Conservation (phyloP, 805 yeast genomes). For the Candida easanensis region DNA sequence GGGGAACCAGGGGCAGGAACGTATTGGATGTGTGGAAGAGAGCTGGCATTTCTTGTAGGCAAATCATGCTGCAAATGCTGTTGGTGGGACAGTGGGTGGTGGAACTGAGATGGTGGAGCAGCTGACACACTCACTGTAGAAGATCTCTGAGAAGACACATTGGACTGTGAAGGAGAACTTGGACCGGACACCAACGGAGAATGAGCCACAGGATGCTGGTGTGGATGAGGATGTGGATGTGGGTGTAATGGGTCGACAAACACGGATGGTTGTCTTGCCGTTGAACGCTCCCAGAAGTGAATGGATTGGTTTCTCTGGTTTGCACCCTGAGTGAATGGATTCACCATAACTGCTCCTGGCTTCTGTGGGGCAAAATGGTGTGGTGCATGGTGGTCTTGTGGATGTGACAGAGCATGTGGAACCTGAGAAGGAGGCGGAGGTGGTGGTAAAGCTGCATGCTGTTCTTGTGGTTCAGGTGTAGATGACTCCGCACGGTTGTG, state of each 20-base stretch:
- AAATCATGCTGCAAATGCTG: constrained; percentile 3
- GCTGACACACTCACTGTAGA: constrained; percentile 10
- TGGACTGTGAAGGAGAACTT: constrained; percentile 9
- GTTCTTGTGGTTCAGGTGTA: constrained; percentile 13
- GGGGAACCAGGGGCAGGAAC: constrained; percentile 8
- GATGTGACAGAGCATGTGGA: too few species aligned
- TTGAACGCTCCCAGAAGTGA: constrained; percentile 26
- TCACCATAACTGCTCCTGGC: constrained; percentile 5
- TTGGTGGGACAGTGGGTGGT: constrained; percentile 9
- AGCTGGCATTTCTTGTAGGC: constrained; percentile 5
- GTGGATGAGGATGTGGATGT: constrained; percentile 3
- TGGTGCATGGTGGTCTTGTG: neutral
- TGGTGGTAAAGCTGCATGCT: constrained; percentile 3
- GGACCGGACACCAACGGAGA: constrained; percentile 8
- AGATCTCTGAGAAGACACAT: constrained; percentile 9
- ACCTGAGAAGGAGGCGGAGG: neutral
- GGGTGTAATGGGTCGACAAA: constrained; percentile 27
- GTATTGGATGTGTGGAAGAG: constrained; percentile 18
- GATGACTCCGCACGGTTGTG: constrained; percentile 18
- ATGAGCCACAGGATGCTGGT: neutral
- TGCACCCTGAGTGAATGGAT: constrained; percentile 12
- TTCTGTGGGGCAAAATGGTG: constrained; percentile 5
- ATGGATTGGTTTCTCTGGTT: constrained; percentile 20
- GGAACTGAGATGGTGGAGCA: constrained; percentile 4
- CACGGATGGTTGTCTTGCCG: constrained; percentile 25